Evolutionary conservation across 1,139 yeast species (phyloP), one percentile per base, ranked within the genome.

Genomic region (Debaryomycetaceae sp.): DNA sequence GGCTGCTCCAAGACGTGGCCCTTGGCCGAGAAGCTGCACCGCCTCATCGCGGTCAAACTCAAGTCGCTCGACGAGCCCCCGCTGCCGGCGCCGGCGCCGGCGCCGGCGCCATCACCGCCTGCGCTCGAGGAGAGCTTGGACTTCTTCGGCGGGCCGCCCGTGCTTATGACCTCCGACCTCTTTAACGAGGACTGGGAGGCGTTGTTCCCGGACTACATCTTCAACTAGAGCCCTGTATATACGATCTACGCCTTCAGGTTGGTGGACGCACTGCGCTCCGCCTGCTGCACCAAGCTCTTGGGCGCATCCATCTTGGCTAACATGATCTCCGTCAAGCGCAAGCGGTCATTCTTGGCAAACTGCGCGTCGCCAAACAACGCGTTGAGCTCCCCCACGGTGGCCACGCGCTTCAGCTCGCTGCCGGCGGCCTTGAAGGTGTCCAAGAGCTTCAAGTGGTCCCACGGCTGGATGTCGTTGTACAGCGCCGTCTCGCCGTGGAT

Each of bases 261-360:
- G 17, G 23, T 27, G 52, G 52, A 28, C 45, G 53, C 39, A 40
- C 24, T 24, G 16, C 23, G 19, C 14, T 25, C 42, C 20, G 30
- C 30, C 23, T 28, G 30, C 26, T 28, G 22, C 4, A 61, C 65
- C 64, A 85, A 75, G 53, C 77, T 74, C 35, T 61, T 62, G 41
- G 94, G 93, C 36, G 94, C 95, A 61, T 84, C 95, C 78, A 83
- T 71, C 51, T 71, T 76, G 40, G 82, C 85, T 51, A 85, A 68
- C 78, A 83, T 76, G 37, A 84, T 72, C 65, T 85, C 95, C 41
- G 85, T 65, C 63, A 83, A 58, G 66, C 94, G 75, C 51, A 83
- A 80, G 62, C 71, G 80, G 44, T 74, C 66, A 44, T 80, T 77
- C 30, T 53, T 59, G 34, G 75, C 68, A 61, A 84, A 85, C 18